These are phyloP conservation scores for Leptographium procerum DNA, from an alignment of 2,329 filamentous ascomycete genomes.

Conservation along the genomic window DNA sequence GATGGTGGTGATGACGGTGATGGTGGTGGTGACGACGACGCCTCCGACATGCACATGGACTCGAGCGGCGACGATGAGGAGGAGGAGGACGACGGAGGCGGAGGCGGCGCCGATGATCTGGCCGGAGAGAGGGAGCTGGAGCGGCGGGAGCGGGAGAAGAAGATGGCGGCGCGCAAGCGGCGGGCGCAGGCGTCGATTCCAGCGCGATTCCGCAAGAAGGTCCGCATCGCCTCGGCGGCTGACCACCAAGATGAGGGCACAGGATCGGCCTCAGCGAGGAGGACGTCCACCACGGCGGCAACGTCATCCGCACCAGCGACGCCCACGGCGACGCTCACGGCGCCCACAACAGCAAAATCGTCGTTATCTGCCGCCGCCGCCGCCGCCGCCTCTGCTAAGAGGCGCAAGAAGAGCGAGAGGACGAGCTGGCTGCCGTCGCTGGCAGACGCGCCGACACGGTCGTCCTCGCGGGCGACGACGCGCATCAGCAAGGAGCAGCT, in stretches of 20 bases:
- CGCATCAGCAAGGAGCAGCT: conserved; percentile 49
- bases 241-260: too few relatives aligned
- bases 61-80: conserved; percentile 77
- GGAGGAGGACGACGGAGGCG: conserved; percentile 49
- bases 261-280: too few relatives aligned
- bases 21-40: conserved; percentile 49
- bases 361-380: too few relatives aligned
- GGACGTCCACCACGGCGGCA: conserved; percentile 22
- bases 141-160: conserved; percentile 59
- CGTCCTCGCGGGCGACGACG: conserved; percentile 47
- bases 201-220: conserved; percentile 60
- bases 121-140: conserved; percentile 83
- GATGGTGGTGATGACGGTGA: conserved; percentile 38
- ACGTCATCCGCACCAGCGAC: conserved; percentile 22
- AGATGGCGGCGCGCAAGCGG: conserved; percentile 59
- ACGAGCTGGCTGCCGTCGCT: conserved; percentile 45
- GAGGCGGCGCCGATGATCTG: conserved; percentile 47
- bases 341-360: conserved; percentile 17
- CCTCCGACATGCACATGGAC: conserved; percentile 73
- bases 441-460: conserved; percentile 44
- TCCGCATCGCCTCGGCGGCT: conserved; percentile 45
- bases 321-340: conserved; percentile 13
- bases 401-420: conserved; percentile 44
- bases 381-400: background rate
- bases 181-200: conserved; percentile 68